Evolutionary conservation across 306 rosid genomes (phyloP).

Genomic region (Lathyrus sativus): DNA sequence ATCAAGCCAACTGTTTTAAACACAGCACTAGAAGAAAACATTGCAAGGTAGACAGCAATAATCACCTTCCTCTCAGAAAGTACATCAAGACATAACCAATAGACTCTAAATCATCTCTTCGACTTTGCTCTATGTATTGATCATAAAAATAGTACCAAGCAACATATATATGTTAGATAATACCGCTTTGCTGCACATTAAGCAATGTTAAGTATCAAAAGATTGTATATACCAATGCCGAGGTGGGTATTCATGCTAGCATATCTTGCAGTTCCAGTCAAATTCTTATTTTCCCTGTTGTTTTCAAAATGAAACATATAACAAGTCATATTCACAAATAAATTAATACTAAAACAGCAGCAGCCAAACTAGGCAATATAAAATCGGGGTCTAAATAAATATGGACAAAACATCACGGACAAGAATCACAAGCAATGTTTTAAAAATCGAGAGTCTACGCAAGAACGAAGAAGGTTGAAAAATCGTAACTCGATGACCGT

Average conservation of each 20-base stretch:
- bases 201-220: slow-evolving; percentile 3
- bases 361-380: slow-evolving; percentile 7
- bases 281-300: slow-evolving; percentile 91
- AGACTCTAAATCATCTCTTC: slow-evolving; percentile 97
- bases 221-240: slow-evolving; percentile 66
- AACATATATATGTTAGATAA: slow-evolving; percentile 38
- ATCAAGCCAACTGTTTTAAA: slow-evolving; percentile 35
- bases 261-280: slow-evolving; percentile 97
- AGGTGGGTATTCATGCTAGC: slow-evolving; percentile 98
- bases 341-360: slow-evolving; percentile 5
- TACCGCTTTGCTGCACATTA: slow-evolving; percentile 11
- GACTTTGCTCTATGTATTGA: slow-evolving; percentile 76
- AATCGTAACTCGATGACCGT: background rate
- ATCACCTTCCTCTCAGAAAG: slow-evolving; percentile 92
- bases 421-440: background rate
- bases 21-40: slow-evolving; percentile 26
- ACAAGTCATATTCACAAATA: slow-evolving; percentile 14
- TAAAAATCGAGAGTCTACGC: background rate
- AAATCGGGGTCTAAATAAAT: background rate
- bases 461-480: background rate
- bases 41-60: slow-evolving; percentile 34
- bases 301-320: slow-evolving; percentile 29
- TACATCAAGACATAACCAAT: slow-evolving; percentile 95
- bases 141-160: slow-evolving; percentile 40
- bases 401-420: background rate